Base-by-base conservation (phyloP, 2,329 filamentous ascomycete species). In the Leptographium lundbergii region DNA sequence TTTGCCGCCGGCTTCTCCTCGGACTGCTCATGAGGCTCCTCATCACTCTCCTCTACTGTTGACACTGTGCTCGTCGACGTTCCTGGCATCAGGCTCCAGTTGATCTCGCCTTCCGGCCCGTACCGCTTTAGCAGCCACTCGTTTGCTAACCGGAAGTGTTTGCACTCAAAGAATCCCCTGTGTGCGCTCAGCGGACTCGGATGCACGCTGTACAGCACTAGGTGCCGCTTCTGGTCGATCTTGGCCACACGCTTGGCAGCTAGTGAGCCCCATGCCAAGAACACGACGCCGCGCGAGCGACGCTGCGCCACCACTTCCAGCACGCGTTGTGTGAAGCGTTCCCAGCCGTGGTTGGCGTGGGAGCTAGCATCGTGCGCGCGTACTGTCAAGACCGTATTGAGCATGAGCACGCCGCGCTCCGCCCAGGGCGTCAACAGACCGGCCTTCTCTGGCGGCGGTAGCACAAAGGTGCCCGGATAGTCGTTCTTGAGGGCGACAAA, bases 361-460 rank as follows among this genome's bases (percentile, higher is more conserved):
- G 84, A 89, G 70, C 94, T 92, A 54, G 94, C 86, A 65, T 95
- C 84, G 69, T 95, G 88, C 0, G 89, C 89, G 27, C 90, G 88
- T 22, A 99, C 94, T 0, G 94, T 99, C 59, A 99, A 77, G 70
- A 91, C 96, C 0, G 94, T 95, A 71, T 99, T 99, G 64, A 99
- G 81, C 74, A 99, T 80, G 50, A 99, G 80, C 6, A 99, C 91
- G 55, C 94, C 94, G 56, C 88, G 86, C 65, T 96, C 88, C 0
- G 94, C 92, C 94, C 94, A 99, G 0, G 91, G 89, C 0, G 86
- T 96, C 24, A 99, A 80, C 0, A 95, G 81, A 13, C 94, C 94
- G 50, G 85, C 85, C 45, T 85, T 86, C 61, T 89, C 87, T 1
- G 89, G 82, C 0, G 94, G 94, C 3, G 83, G 74, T 0, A 92